Conservation (phyloP, 1,139 yeast species). For the Hansenula sp. region DNA sequence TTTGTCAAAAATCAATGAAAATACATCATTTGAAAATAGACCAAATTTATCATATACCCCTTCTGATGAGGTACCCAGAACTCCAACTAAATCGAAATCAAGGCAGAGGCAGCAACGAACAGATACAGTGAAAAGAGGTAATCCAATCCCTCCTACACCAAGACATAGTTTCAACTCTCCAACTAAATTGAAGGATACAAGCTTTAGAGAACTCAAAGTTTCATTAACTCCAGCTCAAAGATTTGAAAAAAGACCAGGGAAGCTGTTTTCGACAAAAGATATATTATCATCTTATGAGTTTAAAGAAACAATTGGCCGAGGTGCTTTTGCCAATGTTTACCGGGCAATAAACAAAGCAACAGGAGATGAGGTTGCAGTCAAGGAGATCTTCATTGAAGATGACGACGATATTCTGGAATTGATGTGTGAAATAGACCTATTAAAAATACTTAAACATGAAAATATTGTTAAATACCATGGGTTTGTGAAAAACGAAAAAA, state of each 20-base stretch:
- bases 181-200: constrained; percentile 7
- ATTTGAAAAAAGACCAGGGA: constrained; percentile 39
- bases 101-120: constrained; percentile 4
- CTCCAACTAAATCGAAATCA: constrained; percentile 19
- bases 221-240: constrained; percentile 55
- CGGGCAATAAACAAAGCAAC: constrained; percentile 62
- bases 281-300: constrained; percentile 53
- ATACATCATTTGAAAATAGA: constrained; percentile 12
- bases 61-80: constrained; percentile 12
- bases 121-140: background rate
- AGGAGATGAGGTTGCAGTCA: constrained; percentile 76
- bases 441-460: constrained; percentile 77
- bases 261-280: constrained; percentile 22
- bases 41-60: constrained; percentile 16
- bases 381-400: constrained; percentile 64
- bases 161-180: constrained; percentile 11
- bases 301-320: constrained; percentile 66
- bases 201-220: constrained; percentile 17
- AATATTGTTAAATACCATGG: constrained; percentile 92
- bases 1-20: constrained; percentile 9
- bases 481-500: constrained; percentile 64
- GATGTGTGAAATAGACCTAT: constrained; percentile 83
- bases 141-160: constrained; percentile 6
- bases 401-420: constrained; percentile 51
- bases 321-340: constrained; percentile 78